Evolutionary conservation across 805 yeast genomes (phyloP).

Genomic region (Wickerhamiella nectarea): DNA sequence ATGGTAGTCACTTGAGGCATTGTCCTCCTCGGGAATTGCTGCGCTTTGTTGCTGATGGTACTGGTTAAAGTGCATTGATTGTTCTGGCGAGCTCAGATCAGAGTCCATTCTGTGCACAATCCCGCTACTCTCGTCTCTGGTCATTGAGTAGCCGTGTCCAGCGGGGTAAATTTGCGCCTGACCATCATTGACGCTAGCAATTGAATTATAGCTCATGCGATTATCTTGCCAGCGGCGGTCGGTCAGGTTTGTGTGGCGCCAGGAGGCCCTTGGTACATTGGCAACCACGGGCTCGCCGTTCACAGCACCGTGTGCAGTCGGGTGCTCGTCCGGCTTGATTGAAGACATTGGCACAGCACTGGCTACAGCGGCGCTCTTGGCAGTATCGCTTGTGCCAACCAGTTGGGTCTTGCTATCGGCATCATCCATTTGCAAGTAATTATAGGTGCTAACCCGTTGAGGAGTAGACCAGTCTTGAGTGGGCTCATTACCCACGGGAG

Average conservation of each 20-base stretch:
- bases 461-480: constrained; percentile 25
- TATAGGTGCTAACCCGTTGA: constrained; percentile 26
- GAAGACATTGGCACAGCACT: constrained; percentile 31
- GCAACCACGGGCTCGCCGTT: constrained; percentile 17
- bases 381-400: constrained; percentile 16
- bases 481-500: constrained; percentile 15
- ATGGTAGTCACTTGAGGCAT: constrained; percentile 20
- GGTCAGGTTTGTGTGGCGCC: constrained; percentile 38
- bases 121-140: constrained; percentile 25
- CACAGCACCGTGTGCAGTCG: constrained; percentile 3
- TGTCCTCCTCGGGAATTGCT: not conserved
- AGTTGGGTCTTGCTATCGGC: constrained; percentile 19
- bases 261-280: constrained; percentile 36
- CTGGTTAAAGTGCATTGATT: not conserved
- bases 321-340: constrained; percentile 35
- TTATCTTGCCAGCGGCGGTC: constrained; percentile 35
- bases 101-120: constrained; percentile 24
- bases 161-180: constrained; percentile 33
- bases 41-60: not conserved
- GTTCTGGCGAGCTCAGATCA: constrained; percentile 21
- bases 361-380: constrained; percentile 3
- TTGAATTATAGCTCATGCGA: constrained; percentile 47
- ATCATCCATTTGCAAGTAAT: constrained; percentile 27
- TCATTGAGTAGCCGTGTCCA: constrained; percentile 10
- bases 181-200: constrained; percentile 76